Percentiles rank a stretch among this genome's conserved stretches.
Conservation (phyloP, 805 yeast species). For the Candida multigemmis region DNA sequence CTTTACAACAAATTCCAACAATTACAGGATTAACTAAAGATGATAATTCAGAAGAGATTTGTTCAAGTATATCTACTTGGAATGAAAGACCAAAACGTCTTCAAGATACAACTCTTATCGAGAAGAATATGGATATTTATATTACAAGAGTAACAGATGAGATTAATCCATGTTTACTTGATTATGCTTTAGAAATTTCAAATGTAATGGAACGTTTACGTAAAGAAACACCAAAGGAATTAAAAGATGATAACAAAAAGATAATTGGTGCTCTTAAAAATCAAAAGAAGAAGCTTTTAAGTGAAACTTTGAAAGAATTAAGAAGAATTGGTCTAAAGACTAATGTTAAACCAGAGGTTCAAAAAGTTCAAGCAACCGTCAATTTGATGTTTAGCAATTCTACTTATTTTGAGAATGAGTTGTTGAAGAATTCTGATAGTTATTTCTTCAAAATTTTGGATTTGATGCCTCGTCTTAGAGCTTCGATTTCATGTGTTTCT, state of each 20-base stretch:
- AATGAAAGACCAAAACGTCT: slow-evolving; percentile 46
- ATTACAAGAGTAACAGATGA: slow-evolving; percentile 21
- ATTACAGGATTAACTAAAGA: slow-evolving; percentile 5
- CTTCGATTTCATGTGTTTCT: slow-evolving; percentile 48
- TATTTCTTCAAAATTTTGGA: slow-evolving; percentile 69
- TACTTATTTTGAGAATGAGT: slow-evolving; percentile 29
- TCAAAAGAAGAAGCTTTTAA: slow-evolving; percentile 72
- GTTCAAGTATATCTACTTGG: slow-evolving; percentile 39
- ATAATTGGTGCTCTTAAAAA: slow-evolving; percentile 55
- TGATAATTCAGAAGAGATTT: slow-evolving; percentile 7
- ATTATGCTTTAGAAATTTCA: slow-evolving; percentile 44
- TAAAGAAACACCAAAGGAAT: slow-evolving; percentile 67
- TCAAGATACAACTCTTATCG: slow-evolving; percentile 39
- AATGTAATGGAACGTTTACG: slow-evolving; percentile 54
- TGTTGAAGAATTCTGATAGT: slow-evolving; percentile 33
- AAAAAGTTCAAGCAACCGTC: slow-evolving; percentile 51
- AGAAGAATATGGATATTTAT: slow-evolving; percentile 48
- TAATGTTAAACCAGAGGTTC: slow-evolving; percentile 57
- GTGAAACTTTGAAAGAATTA: slow-evolving; percentile 69
- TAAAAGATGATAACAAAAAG: slow-evolving; percentile 70
- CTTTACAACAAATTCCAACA: slow-evolving; percentile 5
- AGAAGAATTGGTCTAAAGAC: slow-evolving; percentile 69
- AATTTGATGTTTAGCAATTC: slow-evolving; percentile 53
- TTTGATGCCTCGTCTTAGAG: slow-evolving; percentile 68
- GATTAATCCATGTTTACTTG: slow-evolving; percentile 40